These are phyloP conservation scores for Cystofilobasidium capitatum DNA, from an alignment of 768 basidiomycete genomes.

Conservation along the genomic window DNA sequence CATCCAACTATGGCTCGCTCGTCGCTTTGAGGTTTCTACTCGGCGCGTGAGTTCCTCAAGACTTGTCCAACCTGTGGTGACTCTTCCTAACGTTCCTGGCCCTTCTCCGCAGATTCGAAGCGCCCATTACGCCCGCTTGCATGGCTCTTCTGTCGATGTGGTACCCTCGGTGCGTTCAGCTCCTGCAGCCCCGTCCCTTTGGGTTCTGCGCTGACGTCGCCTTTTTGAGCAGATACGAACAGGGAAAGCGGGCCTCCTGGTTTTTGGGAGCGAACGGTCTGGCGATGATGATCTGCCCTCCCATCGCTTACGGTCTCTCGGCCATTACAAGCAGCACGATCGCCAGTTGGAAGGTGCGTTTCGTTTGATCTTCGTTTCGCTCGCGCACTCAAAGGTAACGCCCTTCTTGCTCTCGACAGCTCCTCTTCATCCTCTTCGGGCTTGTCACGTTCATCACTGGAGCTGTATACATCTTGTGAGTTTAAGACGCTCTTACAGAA, in stretches of 20 bases:
- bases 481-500: too few species aligned
- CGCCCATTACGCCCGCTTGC: constrained; percentile 26
- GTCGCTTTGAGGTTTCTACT: constrained; percentile 27
- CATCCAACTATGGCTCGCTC: constrained; percentile 26
- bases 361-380: too few species aligned
- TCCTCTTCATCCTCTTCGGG: constrained; percentile 4
- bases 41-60: constrained; percentile 15
- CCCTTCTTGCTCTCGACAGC: too few species aligned
- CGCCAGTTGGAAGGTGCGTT: constrained; percentile 22
- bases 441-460: constrained; percentile 26
- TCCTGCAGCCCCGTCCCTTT: too few species aligned
- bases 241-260: neutral
- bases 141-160: constrained; percentile 21
- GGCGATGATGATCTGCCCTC: constrained; percentile 28
- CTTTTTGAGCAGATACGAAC: too few species aligned
- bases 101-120: constrained; percentile 22
- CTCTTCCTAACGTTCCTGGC: too few species aligned
- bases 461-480: constrained; percentile 16
- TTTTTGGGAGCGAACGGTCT: constrained; percentile 14
- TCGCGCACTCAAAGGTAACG: too few species aligned
- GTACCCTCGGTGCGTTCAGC: constrained; percentile 19
- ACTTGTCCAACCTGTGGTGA: too few species aligned
- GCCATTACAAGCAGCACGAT: constrained; percentile 21
- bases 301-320: constrained; percentile 27
- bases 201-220: too few species aligned